phyloP scores from a whole-genome alignment of 2,329 filamentous ascomycete species.

The Trichoderma sp. region DNA sequence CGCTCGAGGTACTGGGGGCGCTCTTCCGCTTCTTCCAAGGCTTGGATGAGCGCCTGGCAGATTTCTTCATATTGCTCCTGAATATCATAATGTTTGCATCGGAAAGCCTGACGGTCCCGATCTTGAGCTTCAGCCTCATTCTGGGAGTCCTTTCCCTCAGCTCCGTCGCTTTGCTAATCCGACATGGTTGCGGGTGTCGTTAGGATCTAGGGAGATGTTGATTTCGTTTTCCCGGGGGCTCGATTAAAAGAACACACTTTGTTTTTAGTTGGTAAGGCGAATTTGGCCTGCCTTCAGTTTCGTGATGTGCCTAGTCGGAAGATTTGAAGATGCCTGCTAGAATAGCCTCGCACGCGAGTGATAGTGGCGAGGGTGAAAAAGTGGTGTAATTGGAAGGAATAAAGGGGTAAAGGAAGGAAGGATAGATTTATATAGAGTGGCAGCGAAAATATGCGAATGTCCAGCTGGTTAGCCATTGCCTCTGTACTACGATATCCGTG shows the following conservation, averaged over 20 bases:
- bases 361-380: not conserved
- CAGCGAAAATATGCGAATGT: not conserved
- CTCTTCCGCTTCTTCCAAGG: too few species aligned
- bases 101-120: too few species aligned
- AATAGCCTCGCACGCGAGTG: not conserved
- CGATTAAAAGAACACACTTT: not conserved
- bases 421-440: too few species aligned
- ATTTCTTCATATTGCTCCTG: too few species aligned
- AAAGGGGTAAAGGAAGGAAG: not conserved
- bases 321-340: not conserved
- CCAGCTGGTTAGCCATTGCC: not conserved
- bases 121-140: not conserved
- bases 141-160: not conserved
- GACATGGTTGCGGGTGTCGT: not conserved
- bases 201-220: not conserved
- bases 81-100: too few species aligned
- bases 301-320: not conserved
- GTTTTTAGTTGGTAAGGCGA: not conserved
- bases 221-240: not conserved
- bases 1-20: too few species aligned
- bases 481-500: not conserved
- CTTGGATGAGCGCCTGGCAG: too few species aligned
- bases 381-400: not conserved
- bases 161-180: not conserved
- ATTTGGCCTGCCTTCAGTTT: not conserved